A percentile compares a stretch with the other conserved stretches of the same genome.
Conservation (phyloP, 2,329 filamentous ascomycete species). For the Penicillium sp. region DNA sequence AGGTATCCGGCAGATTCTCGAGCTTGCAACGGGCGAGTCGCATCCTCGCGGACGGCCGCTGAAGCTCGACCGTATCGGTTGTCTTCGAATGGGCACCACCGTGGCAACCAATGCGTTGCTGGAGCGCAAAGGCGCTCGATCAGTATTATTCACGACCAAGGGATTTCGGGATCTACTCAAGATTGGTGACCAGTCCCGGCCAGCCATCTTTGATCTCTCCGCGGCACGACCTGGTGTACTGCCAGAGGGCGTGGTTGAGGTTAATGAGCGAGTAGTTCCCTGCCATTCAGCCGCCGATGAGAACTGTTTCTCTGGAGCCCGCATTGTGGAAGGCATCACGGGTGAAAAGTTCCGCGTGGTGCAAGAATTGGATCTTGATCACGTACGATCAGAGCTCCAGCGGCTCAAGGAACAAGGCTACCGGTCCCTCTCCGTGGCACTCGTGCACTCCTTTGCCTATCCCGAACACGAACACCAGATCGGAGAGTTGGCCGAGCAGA, state of each 20-base stretch:
- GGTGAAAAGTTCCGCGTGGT: constrained; percentile 67
- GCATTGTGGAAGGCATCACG: constrained; percentile 52
- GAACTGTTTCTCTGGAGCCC: constrained; percentile 64
- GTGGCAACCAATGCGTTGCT: constrained; percentile 87
- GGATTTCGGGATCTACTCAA: constrained; percentile 82
- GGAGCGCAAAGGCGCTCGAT: constrained; percentile 83
- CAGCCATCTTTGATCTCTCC: constrained; percentile 84
- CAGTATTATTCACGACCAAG: constrained; percentile 79
- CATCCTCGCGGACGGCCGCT: constrained; percentile 35
- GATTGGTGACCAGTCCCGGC: constrained; percentile 86
- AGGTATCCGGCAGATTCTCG: constrained; percentile 70
- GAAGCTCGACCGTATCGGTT: constrained; percentile 35
- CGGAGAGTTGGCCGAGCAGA: constrained; percentile 69
- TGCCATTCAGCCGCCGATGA: constrained; percentile 62
- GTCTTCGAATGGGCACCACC: constrained; percentile 87
- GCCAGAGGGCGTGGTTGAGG: constrained; percentile 76
- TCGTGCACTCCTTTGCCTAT: constrained; percentile 88
- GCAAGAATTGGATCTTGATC: constrained; percentile 53
- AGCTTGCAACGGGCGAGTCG: constrained; percentile 35
- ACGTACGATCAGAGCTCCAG: constrained; percentile 57
- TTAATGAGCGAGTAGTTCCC: constrained; percentile 81
- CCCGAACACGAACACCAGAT: constrained; percentile 76
- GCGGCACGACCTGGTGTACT: constrained; percentile 82
- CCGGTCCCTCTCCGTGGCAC: constrained; percentile 74
- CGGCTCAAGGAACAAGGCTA: constrained; percentile 65